Evolutionary conservation across 2,329 filamentous ascomycete species (phyloP).

Genomic region (Fusarium liriodendri): DNA sequence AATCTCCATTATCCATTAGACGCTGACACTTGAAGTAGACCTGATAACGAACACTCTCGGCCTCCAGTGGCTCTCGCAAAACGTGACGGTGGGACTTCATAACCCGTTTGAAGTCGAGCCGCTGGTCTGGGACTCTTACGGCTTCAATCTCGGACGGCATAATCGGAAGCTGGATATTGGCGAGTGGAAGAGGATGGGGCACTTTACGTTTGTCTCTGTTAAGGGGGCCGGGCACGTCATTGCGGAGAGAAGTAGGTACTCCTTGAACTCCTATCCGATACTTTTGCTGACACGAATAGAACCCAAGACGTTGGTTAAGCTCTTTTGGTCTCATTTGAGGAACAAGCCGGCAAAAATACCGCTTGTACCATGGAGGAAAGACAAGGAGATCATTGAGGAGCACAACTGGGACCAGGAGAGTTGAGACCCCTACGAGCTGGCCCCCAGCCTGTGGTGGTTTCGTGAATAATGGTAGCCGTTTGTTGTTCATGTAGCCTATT

Average conservation of each 20-base stretch:
- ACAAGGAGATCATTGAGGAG: background rate
- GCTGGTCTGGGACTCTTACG: background rate
- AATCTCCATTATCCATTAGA: accelerated
- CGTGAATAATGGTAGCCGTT: background rate
- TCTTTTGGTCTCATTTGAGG: background rate
- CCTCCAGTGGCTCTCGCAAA: background rate
- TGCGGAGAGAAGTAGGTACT: background rate
- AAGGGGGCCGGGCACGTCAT: background rate
- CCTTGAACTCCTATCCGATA: background rate
- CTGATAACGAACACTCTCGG: conserved; percentile 5
- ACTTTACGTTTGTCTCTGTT: background rate
- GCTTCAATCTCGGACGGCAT: background rate
- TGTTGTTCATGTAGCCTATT: background rate
- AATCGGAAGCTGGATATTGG: background rate
- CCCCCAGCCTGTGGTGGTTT: background rate
- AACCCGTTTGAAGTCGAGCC: too few relatives aligned
- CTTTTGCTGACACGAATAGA: background rate
- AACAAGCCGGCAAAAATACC: background rate
- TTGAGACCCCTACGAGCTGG: background rate
- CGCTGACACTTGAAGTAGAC: background rate
- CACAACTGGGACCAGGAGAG: background rate
- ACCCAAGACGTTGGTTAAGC: background rate
- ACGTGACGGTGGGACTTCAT: background rate
- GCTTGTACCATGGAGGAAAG: background rate
- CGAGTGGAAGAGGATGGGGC: background rate